Percentiles rank a stretch among this genome's conserved stretches.
Evolutionary conservation across 768 basidiomycete genomes (phyloP).

Genomic region (Collybia mongolica): DNA sequence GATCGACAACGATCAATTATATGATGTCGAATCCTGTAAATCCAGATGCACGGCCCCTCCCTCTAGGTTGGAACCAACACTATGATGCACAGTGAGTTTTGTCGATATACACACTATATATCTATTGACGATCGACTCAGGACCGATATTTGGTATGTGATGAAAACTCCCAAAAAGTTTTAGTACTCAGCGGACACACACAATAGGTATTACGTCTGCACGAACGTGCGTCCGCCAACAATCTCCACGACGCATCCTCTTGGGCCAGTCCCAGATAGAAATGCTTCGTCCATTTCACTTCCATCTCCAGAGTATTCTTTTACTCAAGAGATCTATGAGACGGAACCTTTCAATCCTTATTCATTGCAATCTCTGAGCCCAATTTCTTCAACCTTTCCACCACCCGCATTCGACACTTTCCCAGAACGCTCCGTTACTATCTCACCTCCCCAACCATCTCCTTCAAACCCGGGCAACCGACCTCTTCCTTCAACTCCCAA

Average conservation of each 20-base stretch:
- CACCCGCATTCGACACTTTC: neutral
- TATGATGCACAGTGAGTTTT: slow-evolving; percentile 16
- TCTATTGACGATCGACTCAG: neutral
- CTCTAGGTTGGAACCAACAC: slow-evolving; percentile 17
- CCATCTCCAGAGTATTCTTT: no score
- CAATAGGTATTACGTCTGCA: slow-evolving; percentile 17
- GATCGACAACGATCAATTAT: no score
- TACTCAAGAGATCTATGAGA: no score
- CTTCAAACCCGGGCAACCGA: no score
- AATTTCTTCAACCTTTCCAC: neutral
- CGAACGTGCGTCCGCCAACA: slow-evolving; percentile 7
- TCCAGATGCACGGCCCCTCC: slow-evolving; percentile 16
- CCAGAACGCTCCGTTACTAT: neutral
- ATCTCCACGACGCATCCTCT: slow-evolving; percentile 14
- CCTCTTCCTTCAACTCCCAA: no score
- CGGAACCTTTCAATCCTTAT: neutral
- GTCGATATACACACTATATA: neutral
- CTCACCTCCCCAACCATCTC: no score
- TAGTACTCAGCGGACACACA: neutral
- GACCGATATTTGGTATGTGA: neutral
- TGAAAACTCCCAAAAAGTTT: neutral
- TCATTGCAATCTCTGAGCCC: neutral
- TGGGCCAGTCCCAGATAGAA: slow-evolving; percentile 4
- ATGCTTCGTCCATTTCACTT: no score
- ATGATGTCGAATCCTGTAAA: slow-evolving; percentile 10